Percentiles rank a stretch among this genome's conserved stretches.
Evolutionary conservation across 805 yeast species (phyloP).

Genomic region (Saccharomycopsis fibuligera): DNA sequence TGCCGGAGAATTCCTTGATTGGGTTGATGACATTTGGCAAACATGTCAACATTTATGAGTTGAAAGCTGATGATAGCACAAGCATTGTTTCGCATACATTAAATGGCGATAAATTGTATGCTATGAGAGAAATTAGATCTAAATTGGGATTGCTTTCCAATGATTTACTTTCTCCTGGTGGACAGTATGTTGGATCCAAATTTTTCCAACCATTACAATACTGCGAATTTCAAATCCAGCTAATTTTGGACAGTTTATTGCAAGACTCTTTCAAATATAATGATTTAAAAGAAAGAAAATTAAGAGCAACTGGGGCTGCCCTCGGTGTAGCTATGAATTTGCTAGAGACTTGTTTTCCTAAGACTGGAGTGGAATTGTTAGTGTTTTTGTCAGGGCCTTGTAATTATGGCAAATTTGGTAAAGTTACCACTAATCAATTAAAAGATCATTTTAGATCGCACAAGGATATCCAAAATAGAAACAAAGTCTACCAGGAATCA

Average conservation of each 20-base stretch:
- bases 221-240: conserved; percentile 45
- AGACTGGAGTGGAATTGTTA: conserved; percentile 48
- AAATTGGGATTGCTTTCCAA: conserved; percentile 39
- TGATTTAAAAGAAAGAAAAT: conserved; percentile 38
- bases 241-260: conserved; percentile 42
- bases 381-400: conserved; percentile 59
- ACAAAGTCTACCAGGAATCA: conserved; percentile 24
- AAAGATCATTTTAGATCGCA: conserved; percentile 65
- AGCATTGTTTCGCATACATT: conserved; percentile 36
- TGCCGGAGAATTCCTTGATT: conserved; percentile 50
- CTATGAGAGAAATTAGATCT: conserved; percentile 39
- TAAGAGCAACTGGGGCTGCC: conserved; percentile 57
- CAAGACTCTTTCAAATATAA: conserved; percentile 44
- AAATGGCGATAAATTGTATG: conserved; percentile 51
- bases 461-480: conserved; percentile 41
- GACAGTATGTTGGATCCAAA: conserved; percentile 29
- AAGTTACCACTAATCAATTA: conserved; percentile 46
- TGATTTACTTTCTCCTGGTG: conserved; percentile 2
- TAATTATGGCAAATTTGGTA: conserved; percentile 55
- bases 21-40: conserved; percentile 57
- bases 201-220: conserved; percentile 42
- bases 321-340: conserved; percentile 40
- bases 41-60: conserved; percentile 51
- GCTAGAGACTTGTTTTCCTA: conserved; percentile 34
- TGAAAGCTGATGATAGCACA: conserved; percentile 26